Evolutionary conservation across 2,329 filamentous ascomycete species (phyloP).

Genomic region (Cytospora chrysosperma): DNA sequence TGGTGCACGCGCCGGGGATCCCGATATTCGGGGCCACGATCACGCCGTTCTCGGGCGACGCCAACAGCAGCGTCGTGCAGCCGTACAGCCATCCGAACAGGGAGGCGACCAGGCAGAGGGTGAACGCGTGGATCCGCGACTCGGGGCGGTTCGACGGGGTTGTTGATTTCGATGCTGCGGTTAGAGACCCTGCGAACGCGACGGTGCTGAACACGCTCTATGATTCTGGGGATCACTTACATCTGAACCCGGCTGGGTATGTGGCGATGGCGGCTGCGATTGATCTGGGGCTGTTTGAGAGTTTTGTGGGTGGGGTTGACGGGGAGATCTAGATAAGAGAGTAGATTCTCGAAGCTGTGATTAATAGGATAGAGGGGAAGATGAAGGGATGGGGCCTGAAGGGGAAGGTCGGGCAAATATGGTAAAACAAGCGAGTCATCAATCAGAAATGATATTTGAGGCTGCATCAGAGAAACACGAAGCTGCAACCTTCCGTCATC

Average conservation of each 20-base stretch:
- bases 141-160: slow-evolving; percentile 58
- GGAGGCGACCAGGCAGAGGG: slow-evolving; percentile 51
- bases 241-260: slow-evolving; percentile 57
- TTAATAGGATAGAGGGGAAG: neutral
- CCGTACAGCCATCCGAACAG: slow-evolving; percentile 50
- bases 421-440: slow-evolving; percentile 3
- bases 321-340: slow-evolving; percentile 22
- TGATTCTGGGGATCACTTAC: slow-evolving; percentile 60
- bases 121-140: slow-evolving; percentile 59
- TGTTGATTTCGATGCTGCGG: slow-evolving; percentile 58
- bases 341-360: neutral
- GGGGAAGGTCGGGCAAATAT: neutral
- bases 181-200: slow-evolving; percentile 48
- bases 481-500: neutral
- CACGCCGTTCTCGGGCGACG: slow-evolving; percentile 43
- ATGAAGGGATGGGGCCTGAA: neutral
- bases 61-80: slow-evolving; percentile 33
- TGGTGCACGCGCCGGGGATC: slow-evolving; percentile 52
- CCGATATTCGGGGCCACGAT: slow-evolving; percentile 57
- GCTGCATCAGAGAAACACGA: neutral
- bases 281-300: slow-evolving; percentile 49
- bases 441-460: neutral
- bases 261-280: slow-evolving; percentile 54
- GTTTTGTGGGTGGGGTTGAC: slow-evolving; percentile 32
- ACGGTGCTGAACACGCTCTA: slow-evolving; percentile 46